A percentile compares a stretch with the other conserved stretches of the same genome.
phyloP scores from a whole-genome alignment of 225 moss, liverwort and hornwort genomes.

The Neckera pumila region DNA sequence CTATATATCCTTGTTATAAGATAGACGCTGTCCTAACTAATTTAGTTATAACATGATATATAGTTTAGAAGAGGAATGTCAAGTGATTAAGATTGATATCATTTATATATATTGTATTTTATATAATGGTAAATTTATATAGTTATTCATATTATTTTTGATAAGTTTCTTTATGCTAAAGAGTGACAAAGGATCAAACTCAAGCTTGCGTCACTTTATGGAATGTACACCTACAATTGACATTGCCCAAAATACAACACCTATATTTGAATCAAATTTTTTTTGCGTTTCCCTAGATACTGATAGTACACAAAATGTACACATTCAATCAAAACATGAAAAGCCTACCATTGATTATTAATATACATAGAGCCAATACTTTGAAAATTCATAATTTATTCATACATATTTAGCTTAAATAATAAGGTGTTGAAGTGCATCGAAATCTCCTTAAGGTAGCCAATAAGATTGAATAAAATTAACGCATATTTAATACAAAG shows the following conservation, averaged over 20 bases:
- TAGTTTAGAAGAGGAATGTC: background rate
- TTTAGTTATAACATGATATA: background rate
- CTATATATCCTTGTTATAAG: rapidly evolving
- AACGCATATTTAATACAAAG: background rate
- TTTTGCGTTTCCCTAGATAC: rapidly evolving
- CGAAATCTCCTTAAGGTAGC: too few relatives aligned
- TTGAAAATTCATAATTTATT: background rate
- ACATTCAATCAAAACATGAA: background rate
- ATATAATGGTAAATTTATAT: background rate
- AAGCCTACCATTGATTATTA: background rate
- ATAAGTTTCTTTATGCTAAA: background rate
- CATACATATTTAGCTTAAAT: background rate
- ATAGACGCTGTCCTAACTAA: background rate
- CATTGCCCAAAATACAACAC: background rate
- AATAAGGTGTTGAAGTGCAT: too few relatives aligned
- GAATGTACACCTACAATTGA: background rate
- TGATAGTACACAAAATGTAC: background rate
- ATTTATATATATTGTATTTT: background rate
- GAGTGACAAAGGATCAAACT: background rate
- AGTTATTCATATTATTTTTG: background rate
- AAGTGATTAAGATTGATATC: background rate
- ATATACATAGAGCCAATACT: background rate
- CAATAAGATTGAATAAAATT: background rate
- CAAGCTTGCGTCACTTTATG: background rate
- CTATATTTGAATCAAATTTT: background rate